Base-by-base conservation (phyloP, 345 rosid genomes). In the Hibiscus trionum region DNA sequence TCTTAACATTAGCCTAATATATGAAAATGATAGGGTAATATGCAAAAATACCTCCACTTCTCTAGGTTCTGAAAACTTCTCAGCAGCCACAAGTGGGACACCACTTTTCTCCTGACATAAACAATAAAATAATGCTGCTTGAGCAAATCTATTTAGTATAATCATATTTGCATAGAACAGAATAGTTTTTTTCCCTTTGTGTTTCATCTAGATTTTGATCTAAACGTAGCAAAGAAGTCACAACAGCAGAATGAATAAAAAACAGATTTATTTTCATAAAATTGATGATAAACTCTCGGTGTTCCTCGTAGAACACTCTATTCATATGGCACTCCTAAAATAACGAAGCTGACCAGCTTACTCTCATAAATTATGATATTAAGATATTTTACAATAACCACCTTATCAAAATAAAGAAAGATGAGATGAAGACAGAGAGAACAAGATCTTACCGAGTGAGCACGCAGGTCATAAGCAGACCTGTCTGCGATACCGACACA, bases 401-500 rank as follows among this genome's bases (percentile, higher is more conserved):
- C 19, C 17, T 66, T 26, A 7, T 46, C 35, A 66, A 12, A 42
- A 8, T 14, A 66, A 24, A 65, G 53, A 42, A 65, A 12, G 55
- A 46, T 66, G 6, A 7, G 44, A 37, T 37, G 11, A 65, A 44
- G 2, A 44, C 31, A 46, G 47, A 21, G 0, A 24, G 15, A 66
- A 16, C 21, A 46, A 44, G 56, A 66, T 66, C 81, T 72, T 82
- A 94, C 97, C 12, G 93, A 77, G 77, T 95, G 99, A 61, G 99
- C 99, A 60, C 53, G 77, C 63, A 95, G 62, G 84, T 95, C 99
- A 70, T 83, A 92, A 1, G 97, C 97, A 80, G 99, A 90, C 76
- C 99, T 88, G 80, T 95, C 99, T 70, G 99, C 99, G 77, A 92
- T 90, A 53, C 99, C 97, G 65, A 95, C 99, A 81, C 99, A 95